A percentile compares a stretch with the other conserved stretches of the same genome.
phyloP scores from a whole-genome alignment of 1,284 basidiomycete genomes.

The Exobasidium cylindrosporum region DNA sequence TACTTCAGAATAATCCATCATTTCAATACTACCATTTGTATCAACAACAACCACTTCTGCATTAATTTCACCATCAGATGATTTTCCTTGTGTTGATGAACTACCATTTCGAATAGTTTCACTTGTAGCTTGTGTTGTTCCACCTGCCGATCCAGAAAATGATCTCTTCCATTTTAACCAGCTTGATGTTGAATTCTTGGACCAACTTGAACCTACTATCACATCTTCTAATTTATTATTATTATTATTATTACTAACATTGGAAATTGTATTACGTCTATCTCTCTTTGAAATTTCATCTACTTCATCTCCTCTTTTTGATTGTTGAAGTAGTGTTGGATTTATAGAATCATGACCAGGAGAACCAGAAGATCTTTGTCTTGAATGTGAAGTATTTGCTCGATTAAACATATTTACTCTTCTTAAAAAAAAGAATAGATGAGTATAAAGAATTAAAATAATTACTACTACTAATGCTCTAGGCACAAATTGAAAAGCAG shows the following conservation, averaged over 20 bases:
- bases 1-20: not conserved
- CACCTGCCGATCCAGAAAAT: not conserved
- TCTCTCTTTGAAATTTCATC: not conserved
- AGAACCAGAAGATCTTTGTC: slow-evolving; percentile 10
- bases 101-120: not conserved
- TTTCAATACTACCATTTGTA: not conserved
- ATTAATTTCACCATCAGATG: not conserved
- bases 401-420: slow-evolving; percentile 38
- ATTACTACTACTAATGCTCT: slow-evolving; percentile 33
- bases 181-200: too few relatives aligned
- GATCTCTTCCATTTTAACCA: too few relatives aligned
- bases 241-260: not conserved
- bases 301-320: slow-evolving; percentile 10
- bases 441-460: slow-evolving; percentile 44
- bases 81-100: slow-evolving; percentile 1
- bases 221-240: not conserved
- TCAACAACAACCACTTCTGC: not conserved
- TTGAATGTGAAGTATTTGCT: slow-evolving; percentile 17
- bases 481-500: slow-evolving; percentile 40
- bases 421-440: slow-evolving; percentile 49
- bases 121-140: not conserved
- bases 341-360: slow-evolving; percentile 20
- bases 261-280: not conserved
- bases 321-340: slow-evolving; percentile 12
- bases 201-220: not conserved